Conservation (phyloP, 1,284 basidiomycete genomes). For the Leccinum solheimii region DNA sequence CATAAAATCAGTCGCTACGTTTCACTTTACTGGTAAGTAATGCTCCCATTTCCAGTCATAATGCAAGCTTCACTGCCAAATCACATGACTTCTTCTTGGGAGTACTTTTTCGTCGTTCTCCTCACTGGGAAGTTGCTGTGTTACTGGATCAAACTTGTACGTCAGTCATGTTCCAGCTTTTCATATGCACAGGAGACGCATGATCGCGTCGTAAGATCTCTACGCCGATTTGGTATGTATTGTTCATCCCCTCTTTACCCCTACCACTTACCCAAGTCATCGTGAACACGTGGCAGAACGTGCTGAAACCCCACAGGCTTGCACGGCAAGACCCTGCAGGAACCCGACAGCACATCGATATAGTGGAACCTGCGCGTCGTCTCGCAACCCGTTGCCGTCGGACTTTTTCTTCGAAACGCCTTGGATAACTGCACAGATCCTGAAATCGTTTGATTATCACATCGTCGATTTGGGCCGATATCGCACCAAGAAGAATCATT, state of each 20-base stretch:
- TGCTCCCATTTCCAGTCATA: background rate
- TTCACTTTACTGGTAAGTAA: background rate
- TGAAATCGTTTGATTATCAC: background rate
- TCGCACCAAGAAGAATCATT: constrained; percentile 7
- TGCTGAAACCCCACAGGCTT: constrained; percentile 14
- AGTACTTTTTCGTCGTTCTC: background rate
- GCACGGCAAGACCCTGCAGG: constrained; percentile 13
- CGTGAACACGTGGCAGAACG: constrained; percentile 1
- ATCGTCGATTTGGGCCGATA: background rate
- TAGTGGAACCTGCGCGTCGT: constrained; percentile 18
- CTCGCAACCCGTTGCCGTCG: constrained; percentile 14
- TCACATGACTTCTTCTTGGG: background rate
- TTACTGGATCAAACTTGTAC: constrained; percentile 10
- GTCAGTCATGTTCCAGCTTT: constrained; percentile 5
- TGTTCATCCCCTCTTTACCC: constrained; percentile 1
- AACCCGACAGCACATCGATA: constrained; percentile 16
- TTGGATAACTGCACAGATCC: background rate
- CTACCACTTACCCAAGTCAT: constrained; percentile 17
- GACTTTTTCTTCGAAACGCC: constrained; percentile 5
- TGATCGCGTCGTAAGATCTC: background rate
- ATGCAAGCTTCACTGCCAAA: background rate
- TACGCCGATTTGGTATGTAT: background rate
- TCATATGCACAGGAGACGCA: constrained; percentile 15
- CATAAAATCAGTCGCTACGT: constrained; percentile 4
- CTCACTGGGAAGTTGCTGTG: background rate